Percentiles rank a stretch among this genome's conserved stretches.
Evolutionary conservation across 768 basidiomycete genomes (phyloP).

Genomic region (Agaricus blazei): DNA sequence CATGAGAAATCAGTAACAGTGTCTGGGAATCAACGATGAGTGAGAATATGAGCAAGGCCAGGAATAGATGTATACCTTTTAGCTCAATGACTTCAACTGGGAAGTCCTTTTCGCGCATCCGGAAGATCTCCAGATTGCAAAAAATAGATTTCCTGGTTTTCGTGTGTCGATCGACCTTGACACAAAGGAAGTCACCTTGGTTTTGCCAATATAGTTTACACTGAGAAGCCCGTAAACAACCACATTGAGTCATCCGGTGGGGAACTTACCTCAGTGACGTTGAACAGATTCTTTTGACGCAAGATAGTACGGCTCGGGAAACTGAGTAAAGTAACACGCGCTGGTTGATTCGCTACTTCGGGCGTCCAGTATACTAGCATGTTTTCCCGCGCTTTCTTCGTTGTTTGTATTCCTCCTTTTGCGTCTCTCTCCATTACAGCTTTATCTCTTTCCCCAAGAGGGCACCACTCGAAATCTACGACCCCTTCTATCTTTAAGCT

Average conservation of each 20-base stretch:
- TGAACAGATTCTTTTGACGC: slow-evolving; percentile 95
- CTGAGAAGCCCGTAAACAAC: slow-evolving; percentile 33
- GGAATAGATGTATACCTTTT: slow-evolving; percentile 57
- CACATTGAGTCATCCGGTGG: neutral
- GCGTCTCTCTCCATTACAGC: slow-evolving; percentile 61
- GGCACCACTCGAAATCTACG: slow-evolving; percentile 98
- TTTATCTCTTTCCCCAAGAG: slow-evolving; percentile 82
- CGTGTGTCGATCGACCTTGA: slow-evolving; percentile 97
- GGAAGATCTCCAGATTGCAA: slow-evolving; percentile 97
- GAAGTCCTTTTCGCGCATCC: slow-evolving; percentile 94
- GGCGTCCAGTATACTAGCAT: slow-evolving; percentile 98
- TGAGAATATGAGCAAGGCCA: slow-evolving; percentile 8
- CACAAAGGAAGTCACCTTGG: slow-evolving; percentile 96
- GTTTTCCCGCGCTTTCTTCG: slow-evolving; percentile 77
- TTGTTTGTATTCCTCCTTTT: slow-evolving; percentile 35
- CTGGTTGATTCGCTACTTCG: slow-evolving; percentile 94
- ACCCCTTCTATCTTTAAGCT: slow-evolving; percentile 97
- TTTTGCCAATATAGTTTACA: slow-evolving; percentile 99
- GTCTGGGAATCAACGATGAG: slow-evolving; percentile 41
- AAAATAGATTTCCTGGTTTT: slow-evolving; percentile 98
- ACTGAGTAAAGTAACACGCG: slow-evolving; percentile 87
- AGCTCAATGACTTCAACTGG: slow-evolving; percentile 97
- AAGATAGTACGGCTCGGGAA: slow-evolving; percentile 83
- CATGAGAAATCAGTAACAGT: slow-evolving; percentile 95
- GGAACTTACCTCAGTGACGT: slow-evolving; percentile 84